phyloP scores from a whole-genome alignment of 352 stramenopile species.

The Lagenidium giganteum region DNA sequence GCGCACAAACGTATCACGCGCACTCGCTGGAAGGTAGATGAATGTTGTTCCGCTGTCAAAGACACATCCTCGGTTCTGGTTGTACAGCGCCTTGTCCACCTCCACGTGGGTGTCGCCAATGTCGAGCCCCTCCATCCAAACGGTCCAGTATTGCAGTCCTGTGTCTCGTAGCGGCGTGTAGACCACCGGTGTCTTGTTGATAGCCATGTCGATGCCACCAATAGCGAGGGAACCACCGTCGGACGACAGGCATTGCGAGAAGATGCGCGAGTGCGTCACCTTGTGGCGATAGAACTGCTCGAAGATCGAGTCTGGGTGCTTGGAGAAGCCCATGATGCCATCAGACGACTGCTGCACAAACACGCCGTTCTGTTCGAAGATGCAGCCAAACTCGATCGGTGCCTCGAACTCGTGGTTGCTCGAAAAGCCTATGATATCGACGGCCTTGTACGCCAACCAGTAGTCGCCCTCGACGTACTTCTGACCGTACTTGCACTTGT shows the following conservation, averaged over 20 bases:
- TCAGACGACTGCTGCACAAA: constrained; percentile 92
- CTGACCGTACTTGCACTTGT: constrained; percentile 88
- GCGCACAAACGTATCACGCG: constrained; percentile 27
- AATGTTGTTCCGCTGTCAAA: constrained; percentile 82
- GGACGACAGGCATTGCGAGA: constrained; percentile 91
- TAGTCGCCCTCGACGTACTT: constrained; percentile 92
- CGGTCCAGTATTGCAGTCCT: constrained; percentile 78
- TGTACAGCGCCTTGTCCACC: constrained; percentile 37
- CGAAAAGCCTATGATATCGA: constrained; percentile 59
- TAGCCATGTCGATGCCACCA: constrained; percentile 76
- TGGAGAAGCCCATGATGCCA: constrained; percentile 97
- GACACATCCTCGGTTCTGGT: constrained; percentile 60
- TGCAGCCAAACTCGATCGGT: constrained; percentile 92
- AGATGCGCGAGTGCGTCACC: constrained; percentile 83
- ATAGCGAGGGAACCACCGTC: constrained; percentile 90
- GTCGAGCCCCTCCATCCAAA: constrained; percentile 43
- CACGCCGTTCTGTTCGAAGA: constrained; percentile 85
- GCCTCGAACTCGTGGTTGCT: constrained; percentile 17
- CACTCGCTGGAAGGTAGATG: constrained; percentile 52
- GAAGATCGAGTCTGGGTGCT: constrained; percentile 84
- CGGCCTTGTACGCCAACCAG: constrained; percentile 88
- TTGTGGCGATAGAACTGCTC: constrained; percentile 87
- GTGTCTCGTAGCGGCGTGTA: constrained; percentile 83
- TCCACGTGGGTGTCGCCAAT: constrained; percentile 30
- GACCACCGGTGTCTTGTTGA: constrained; percentile 71